Base-by-base conservation (phyloP, 441 rosid species). In the Cnidoscolus chayamansa region DNA sequence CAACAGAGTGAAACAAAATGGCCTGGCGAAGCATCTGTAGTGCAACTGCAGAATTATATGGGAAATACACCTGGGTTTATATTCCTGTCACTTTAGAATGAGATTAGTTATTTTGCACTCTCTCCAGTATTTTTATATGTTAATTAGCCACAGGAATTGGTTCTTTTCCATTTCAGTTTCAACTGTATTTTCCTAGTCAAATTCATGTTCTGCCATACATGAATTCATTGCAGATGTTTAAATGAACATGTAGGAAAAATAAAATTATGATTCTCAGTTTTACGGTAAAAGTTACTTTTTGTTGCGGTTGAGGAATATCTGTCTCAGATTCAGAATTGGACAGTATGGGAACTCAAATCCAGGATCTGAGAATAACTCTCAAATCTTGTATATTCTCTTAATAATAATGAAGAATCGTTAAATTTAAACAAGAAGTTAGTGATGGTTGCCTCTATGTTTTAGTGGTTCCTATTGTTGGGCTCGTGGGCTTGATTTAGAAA, bases 1-100 rank as follows among this genome's bases (percentile, higher is more conserved):
- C 72, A 84, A 72, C 68, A 79, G 78, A 45, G 63, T 62, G 72
- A 90, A 79, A 68, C 95, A 94, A 81, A 86, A 83, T 16, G 91
- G 88, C 3, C 87, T 86, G 25, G 87, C 84, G 15, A 88, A 81
- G 73, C 90, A 86, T 17, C 79, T 71, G 7, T 74, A 76, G 64
- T 57, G 43, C 19, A 13, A 3, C 2, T 31, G 35, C 9, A 65
- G 15, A 13, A 68, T 30, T 61, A 55, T 10, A 67, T 3, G 73
- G 73, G 78, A 65, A 63, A 63, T 55, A n/a, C 61, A 56, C 49
- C 43, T 74, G 45, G 63, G 72, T 19, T 30, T 65, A 63, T 47
- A 48, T 40, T 76, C 19, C 11, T 59, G 12, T 31, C 50, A 32
- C 25, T 17, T 59, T 43, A 47, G 45, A 2, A 49, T 37, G 69